Percentiles rank a stretch among this genome's conserved stretches.
Conservation (phyloP, 2,329 filamentous ascomycete genomes). For the Plenodomus biglobosus region DNA sequence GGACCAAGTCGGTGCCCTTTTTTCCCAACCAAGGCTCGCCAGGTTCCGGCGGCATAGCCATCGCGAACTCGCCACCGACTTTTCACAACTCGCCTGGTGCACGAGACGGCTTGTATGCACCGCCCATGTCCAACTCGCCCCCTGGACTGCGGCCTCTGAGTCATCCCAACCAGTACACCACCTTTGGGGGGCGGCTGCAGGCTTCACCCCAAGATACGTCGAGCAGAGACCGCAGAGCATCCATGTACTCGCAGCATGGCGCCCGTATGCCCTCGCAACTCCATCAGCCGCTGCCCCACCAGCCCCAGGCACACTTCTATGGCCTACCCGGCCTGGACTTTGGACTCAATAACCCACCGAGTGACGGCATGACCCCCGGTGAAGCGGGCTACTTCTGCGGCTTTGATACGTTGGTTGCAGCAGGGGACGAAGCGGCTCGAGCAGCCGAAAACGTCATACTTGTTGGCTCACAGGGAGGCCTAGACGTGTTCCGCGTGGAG, state of each 20-base stretch:
- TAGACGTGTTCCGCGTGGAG: slow-evolving; percentile 74
- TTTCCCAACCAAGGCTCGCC: slow-evolving; percentile 47
- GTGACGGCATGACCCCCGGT: slow-evolving; percentile 60
- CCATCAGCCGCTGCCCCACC: slow-evolving; percentile 71
- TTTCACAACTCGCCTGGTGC: slow-evolving; percentile 39
- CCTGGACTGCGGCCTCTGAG: slow-evolving; percentile 45
- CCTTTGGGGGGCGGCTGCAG: slow-evolving; percentile 45
- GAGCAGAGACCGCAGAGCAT: slow-evolving; percentile 50
- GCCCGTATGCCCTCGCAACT: slow-evolving; percentile 47
- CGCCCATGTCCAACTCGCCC: slow-evolving; percentile 45
- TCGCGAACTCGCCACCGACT: slow-evolving; percentile 50
- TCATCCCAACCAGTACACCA: slow-evolving; percentile 51
- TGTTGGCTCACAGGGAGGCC: slow-evolving; percentile 75
- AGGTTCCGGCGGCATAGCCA: slow-evolving; percentile 45
- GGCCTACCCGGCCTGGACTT: slow-evolving; percentile 72
- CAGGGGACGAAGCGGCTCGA: slow-evolving; percentile 48
- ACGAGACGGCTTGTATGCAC: slow-evolving; percentile 34
- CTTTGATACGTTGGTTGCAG: slow-evolving; percentile 68
- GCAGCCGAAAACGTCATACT: slow-evolving; percentile 66
- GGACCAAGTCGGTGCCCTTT: slow-evolving; percentile 50
- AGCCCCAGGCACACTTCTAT: slow-evolving; percentile 77
- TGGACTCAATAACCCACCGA: slow-evolving; percentile 50
- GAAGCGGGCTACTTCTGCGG: slow-evolving; percentile 76
- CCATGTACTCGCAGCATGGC: slow-evolving; percentile 55
- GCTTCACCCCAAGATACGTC: slow-evolving; percentile 37